Conservation (phyloP, 169 alveolate species). For the Ichthyophthirius multifiliis region DNA sequence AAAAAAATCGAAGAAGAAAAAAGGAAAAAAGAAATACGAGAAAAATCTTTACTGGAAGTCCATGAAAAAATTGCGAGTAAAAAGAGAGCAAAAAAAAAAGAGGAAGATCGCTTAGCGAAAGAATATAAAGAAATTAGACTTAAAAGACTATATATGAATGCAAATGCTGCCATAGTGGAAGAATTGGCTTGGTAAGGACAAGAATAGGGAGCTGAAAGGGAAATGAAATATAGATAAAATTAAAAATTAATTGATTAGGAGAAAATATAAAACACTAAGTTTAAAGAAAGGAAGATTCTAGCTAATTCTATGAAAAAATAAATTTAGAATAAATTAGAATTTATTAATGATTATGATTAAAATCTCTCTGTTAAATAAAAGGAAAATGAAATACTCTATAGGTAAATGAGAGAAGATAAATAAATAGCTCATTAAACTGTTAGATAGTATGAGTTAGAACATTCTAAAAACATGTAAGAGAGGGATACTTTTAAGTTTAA, state of each 20-base stretch:
- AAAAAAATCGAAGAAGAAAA: conserved; percentile 64
- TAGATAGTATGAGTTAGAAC: conserved; percentile 45
- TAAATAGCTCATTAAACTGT: conserved; percentile 32
- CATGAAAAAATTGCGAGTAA: conserved; percentile 71
- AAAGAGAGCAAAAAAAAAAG: conserved; percentile 67
- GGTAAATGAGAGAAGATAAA: conserved; percentile 56
- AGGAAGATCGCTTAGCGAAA: conserved; percentile 79
- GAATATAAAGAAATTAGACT: conserved; percentile 81
- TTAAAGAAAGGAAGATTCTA: conserved; percentile 61
- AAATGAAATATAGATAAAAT: conserved; percentile 68
- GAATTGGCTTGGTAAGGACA: conserved; percentile 80
- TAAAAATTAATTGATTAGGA: conserved; percentile 71
- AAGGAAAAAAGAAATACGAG: conserved; percentile 66
- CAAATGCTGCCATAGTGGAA: conserved; percentile 81
- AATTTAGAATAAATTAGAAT: conserved; percentile 57
- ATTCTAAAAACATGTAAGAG: conserved; percentile 41
- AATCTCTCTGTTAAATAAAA: conserved; percentile 37
- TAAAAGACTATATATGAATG: conserved; percentile 79
- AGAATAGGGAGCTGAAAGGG: conserved; percentile 87
- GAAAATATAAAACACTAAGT: conserved; percentile 60
- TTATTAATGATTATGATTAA: conserved; percentile 42
- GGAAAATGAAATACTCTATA: conserved; percentile 58
- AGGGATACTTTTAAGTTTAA: conserved; percentile 61
- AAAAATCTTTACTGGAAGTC: conserved; percentile 75
- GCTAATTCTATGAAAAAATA: conserved; percentile 58